Evolutionary conservation across 306 rosid genomes (phyloP), one percentile per base, ranked within the genome.

Genomic region (Quercus agrifolia): DNA sequence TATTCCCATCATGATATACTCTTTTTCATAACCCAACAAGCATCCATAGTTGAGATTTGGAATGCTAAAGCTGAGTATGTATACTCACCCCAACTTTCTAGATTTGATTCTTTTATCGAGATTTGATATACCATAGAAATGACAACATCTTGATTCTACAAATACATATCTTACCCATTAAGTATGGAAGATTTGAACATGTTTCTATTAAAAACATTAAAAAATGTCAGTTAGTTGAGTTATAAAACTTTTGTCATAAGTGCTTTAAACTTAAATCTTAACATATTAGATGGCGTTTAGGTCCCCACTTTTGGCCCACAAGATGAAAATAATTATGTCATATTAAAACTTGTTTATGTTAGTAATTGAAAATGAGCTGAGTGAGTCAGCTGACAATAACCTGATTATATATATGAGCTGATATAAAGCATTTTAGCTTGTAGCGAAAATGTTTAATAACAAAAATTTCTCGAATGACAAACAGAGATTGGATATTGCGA

Each of bases 371-470:
- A 35, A 25, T 33, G 74, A 78, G 63, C 77, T 61, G 79, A 71
- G 82, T 76, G 78, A 71, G 82, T 74, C 86, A 79, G 75, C 49
- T 79, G 78, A 67, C 64, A 79, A 67, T 76, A 84, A 86, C 79
- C 81, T 70, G 59, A 73, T 9, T 6, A 3, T 70, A 12, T 46
- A 20, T 55, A 25, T 54, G 55, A 31, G 73, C 77, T 72, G 58
- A 80, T 59, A 67, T 56, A 35, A 8, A 55, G 52, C 77, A 44
- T 63, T 74, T 74, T 11, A 9, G n/a, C 59, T 77, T 5, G 55
- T 3, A 41, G 14, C 54, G 54, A 49, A 49, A 49, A 10, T 12
- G 15, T 49, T 2, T 49, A 3, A 1, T 11, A 49, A 49, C 54
- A 2, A 11, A 11, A 49, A 49, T 49, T 13, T 10, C 54, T 49